phyloP scores from a whole-genome alignment of 352 stramenopile species.

The Phytophthora sojae region DNA sequence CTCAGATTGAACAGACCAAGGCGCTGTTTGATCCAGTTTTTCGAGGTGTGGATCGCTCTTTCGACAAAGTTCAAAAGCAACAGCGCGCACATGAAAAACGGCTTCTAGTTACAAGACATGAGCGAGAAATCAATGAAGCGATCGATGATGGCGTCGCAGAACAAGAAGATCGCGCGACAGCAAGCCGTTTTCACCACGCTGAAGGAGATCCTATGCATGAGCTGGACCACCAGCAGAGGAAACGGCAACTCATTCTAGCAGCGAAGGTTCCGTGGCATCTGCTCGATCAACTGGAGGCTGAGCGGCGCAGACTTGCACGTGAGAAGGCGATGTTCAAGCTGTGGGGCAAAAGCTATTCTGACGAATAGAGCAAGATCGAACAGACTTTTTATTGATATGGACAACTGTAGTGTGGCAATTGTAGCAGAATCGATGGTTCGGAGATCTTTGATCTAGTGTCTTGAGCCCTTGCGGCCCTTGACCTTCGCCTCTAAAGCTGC shows the following conservation, averaged over 20 bases:
- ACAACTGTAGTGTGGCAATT: constrained; percentile 5
- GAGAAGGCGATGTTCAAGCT: constrained; percentile 72
- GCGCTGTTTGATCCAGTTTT: constrained; percentile 75
- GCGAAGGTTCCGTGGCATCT: constrained; percentile 78
- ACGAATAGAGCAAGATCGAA: constrained; percentile 18
- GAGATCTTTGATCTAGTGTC: too few relatives aligned
- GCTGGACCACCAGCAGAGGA: constrained; percentile 41
- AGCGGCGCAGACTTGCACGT: constrained; percentile 52
- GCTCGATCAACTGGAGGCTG: constrained; percentile 65
- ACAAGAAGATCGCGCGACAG: constrained; percentile 5
- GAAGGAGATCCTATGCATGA: constrained; percentile 14
- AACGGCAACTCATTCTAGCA: constrained; percentile 40
- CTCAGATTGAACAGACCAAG: constrained; percentile 69
- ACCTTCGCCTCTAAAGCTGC: constrained; percentile 41
- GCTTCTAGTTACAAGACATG: constrained; percentile 11
- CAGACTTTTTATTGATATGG: not conserved
- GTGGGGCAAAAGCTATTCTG: constrained; percentile 46
- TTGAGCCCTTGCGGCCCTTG: constrained; percentile 35
- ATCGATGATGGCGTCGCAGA: not conserved
- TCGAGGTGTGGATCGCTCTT: constrained; percentile 55
- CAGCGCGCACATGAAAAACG: constrained; percentile 34
- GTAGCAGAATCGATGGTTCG: too few relatives aligned
- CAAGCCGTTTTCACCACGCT: not conserved
- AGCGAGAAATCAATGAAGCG: not conserved
- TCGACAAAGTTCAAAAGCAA: constrained; percentile 48